Percentiles rank a stretch among this genome's conserved stretches.
These are phyloP conservation scores for Hypoxylon fuscum DNA, from an alignment of 495 filamentous ascomycete genomes.

Conservation along the genomic window DNA sequence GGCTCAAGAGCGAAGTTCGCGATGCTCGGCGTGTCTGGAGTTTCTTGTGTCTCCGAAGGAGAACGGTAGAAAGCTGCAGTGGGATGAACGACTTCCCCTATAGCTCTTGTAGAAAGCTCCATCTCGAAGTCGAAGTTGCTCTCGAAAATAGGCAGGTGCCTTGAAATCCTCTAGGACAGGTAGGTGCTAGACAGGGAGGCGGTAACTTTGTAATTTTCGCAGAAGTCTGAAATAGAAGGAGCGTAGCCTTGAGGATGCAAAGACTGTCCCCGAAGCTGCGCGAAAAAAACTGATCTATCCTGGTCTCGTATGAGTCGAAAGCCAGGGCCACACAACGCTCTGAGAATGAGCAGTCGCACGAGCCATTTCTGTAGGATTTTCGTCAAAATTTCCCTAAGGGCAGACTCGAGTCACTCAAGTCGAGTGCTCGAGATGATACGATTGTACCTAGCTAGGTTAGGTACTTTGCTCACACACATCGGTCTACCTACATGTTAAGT, in stretches of 20 bases:
- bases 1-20: slow-evolving; percentile 4
- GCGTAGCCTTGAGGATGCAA: slow-evolving; percentile 21
- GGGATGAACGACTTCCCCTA: slow-evolving; percentile 59
- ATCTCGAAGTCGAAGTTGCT: slow-evolving; percentile 38
- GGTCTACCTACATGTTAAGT: slow-evolving; percentile 14
- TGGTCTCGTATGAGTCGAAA: slow-evolving; percentile 3
- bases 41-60: slow-evolving; percentile 13
- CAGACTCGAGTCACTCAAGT: not conserved
- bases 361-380: slow-evolving; percentile 17
- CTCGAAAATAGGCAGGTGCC: slow-evolving; percentile 1
- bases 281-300: slow-evolving; percentile 10
- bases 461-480: slow-evolving; percentile 8
- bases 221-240: slow-evolving; percentile 9
- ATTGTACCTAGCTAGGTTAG: slow-evolving; percentile 1
- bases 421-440: too few relatives aligned
- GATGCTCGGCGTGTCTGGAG: not conserved
- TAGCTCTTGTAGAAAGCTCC: slow-evolving; percentile 53
- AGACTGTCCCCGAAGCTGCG: slow-evolving; percentile 28
- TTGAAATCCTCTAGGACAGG: slow-evolving; percentile 4
- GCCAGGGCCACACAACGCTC: slow-evolving; percentile 15
- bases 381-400: slow-evolving; percentile 12
- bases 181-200: slow-evolving; percentile 1
- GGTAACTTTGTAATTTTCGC: not conserved
- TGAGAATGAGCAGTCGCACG: slow-evolving; percentile 6
- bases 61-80: slow-evolving; percentile 54